Conservation (phyloP, 371 early-diverging fungal genomes). For the Rhizopus arrhizus region DNA sequence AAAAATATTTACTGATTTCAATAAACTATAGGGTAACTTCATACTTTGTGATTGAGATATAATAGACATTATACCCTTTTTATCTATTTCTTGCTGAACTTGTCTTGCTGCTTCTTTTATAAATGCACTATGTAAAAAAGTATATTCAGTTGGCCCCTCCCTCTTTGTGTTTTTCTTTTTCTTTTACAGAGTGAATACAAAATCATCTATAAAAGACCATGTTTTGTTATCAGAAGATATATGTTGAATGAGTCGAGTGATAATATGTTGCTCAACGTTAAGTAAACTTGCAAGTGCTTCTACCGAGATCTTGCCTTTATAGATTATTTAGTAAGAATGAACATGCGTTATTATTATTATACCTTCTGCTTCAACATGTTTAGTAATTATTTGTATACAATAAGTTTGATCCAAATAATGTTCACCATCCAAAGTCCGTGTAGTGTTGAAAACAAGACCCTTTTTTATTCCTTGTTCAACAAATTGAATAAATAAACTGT, state of each 20-base stretch:
- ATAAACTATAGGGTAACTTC: constrained; percentile 23
- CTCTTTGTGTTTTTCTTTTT: not conserved
- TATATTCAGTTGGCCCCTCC: not conserved
- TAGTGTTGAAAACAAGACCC: constrained; percentile 6
- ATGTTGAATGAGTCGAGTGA: not conserved
- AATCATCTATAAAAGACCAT: constrained; percentile 23
- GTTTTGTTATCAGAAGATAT: not conserved
- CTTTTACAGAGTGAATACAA: constrained; percentile 26
- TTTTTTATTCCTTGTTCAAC: constrained; percentile 24
- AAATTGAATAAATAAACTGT: constrained; percentile 16
- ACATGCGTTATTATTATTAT: not conserved
- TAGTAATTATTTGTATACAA: constrained; percentile 5
- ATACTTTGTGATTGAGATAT: constrained; percentile 13
- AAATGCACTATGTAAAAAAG: constrained; percentile 2
- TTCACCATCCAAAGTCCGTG: constrained; percentile 22
- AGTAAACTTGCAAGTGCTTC: constrained; percentile 12
- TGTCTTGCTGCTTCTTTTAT: not conserved
- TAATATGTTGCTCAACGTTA: constrained; percentile 8
- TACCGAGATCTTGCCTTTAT: constrained; percentile 15
- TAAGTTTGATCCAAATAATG: constrained; percentile 12
- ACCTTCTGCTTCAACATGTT: constrained; percentile 12
- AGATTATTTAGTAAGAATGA: too few relatives aligned
- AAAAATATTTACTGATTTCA: constrained; percentile 17
- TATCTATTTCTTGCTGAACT: not conserved
- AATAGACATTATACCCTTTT: constrained; percentile 8